These are phyloP conservation scores for Astrocystis sublimbata DNA, from an alignment of 495 filamentous ascomycete genomes.

Conservation along the genomic window DNA sequence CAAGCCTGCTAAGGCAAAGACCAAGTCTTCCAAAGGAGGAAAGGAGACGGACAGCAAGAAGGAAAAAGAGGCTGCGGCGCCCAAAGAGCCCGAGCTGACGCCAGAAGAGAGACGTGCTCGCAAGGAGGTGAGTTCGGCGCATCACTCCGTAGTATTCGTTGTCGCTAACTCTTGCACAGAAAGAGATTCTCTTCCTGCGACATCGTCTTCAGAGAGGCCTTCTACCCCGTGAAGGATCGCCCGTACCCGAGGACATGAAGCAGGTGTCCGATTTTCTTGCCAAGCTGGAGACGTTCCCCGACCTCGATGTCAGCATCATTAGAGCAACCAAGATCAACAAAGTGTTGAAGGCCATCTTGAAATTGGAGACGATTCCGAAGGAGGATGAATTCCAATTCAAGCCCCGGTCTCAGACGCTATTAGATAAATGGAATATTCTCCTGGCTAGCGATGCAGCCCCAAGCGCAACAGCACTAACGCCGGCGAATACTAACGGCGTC, in stretches of 20 bases:
- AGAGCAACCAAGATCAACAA: conserved; percentile 89
- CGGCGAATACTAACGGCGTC: conserved; percentile 45
- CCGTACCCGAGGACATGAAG: conserved; percentile 87
- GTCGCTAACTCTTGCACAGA: conserved; percentile 38
- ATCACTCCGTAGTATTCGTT: not conserved
- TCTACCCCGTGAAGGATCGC: conserved; percentile 73
- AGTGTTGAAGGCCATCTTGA: conserved; percentile 86
- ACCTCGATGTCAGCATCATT: conserved; percentile 85
- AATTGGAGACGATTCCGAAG: conserved; percentile 74
- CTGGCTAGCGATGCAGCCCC: conserved; percentile 56
- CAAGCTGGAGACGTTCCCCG: conserved; percentile 74
- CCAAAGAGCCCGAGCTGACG: conserved; percentile 54
- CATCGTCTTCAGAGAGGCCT: conserved; percentile 92
- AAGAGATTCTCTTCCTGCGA: conserved; percentile 76
- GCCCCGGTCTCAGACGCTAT: conserved; percentile 66
- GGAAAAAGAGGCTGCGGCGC: conserved; percentile 53
- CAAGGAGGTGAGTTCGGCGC: conserved; percentile 58
- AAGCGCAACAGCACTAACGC: conserved; percentile 19
- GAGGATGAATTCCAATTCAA: conserved; percentile 87
- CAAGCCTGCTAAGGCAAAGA: conserved; percentile 56
- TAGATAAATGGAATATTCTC: conserved; percentile 80
- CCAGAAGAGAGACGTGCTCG: conserved; percentile 47
- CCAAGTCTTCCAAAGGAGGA: conserved; percentile 62
- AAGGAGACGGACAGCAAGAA: conserved; percentile 65
- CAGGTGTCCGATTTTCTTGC: conserved; percentile 75